Base-by-base conservation (phyloP, 148 eudicot genomes). In the Vaccinium vitisidaea region DNA sequence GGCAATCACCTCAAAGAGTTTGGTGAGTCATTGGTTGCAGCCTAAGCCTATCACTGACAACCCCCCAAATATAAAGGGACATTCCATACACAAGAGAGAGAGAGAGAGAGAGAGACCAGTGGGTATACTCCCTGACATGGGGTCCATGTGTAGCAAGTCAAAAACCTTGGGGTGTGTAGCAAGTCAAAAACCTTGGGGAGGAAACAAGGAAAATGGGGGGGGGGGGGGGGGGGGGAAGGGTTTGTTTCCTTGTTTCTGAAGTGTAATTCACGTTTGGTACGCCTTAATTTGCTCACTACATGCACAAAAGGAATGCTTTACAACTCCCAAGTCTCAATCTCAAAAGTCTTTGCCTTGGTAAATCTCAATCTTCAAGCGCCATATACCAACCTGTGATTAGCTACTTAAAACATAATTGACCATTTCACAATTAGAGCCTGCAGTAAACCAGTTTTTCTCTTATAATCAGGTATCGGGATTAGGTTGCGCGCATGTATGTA, bases 221-320 rank as follows among this genome's bases (percentile, higher is more conserved):
- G n/a, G n/a, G n/a, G n/a, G n/a, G n/a, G n/a, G n/a, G n/a, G n/a
- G n/a, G n/a, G n/a, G n/a, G n/a, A n/a, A n/a, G n/a, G 50, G 67
- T 8, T 21, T 15, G 16, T 54, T 80, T 80, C 21, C 82, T 18
- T n/a, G 50, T 21, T 80, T 43, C 11, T 39, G 65, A 39, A 59
- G 50, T 25, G 61, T 36, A 39, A 21, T 59, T 43, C 83, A 80
- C 83, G 83, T 80, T 59, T 59, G 52, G 54, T 5, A 27, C 16
- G 7, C 74, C 39, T 12, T 69, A 13, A 69, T 69, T 69, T 25
- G 39, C 74, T 25, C 39, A 30, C 39, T 13, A 30, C 13, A 1
- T 13, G 77, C 39, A 73, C 48, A 73, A 73, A 32, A 73, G 48
- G 6, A 6, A 39, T 5, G 4, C 70, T 65, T 63, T 39, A 73